A percentile compares a stretch with the other conserved stretches of the same genome.
Evolutionary conservation across 2,329 filamentous ascomycete genomes (phyloP).

Genomic region (Septoria petroselini): DNA sequence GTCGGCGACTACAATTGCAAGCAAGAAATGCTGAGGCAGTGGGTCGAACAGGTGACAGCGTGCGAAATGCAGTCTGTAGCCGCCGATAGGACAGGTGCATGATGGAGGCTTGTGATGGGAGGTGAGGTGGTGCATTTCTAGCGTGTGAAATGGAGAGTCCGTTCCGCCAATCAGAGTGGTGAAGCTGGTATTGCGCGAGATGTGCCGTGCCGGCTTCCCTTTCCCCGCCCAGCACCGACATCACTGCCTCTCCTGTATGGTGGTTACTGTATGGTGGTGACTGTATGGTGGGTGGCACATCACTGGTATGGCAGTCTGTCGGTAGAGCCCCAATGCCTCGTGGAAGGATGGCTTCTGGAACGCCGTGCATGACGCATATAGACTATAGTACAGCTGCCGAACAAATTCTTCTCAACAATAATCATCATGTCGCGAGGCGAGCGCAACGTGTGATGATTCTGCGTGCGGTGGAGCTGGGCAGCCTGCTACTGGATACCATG

Average conservation of each 20-base stretch:
- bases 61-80: conserved; percentile 14
- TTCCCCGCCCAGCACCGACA: not conserved
- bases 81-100: conserved; percentile 23
- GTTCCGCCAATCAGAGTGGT: not conserved
- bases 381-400: conserved; percentile 9
- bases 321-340: conserved; percentile 12
- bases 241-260: too few species aligned
- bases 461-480: not conserved
- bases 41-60: conserved; percentile 25
- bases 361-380: conserved; percentile 6
- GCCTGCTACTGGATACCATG: conserved; percentile 25
- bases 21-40: conserved; percentile 16
- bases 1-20: conserved; percentile 8
- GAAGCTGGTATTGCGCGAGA: not conserved
- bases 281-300: too few species aligned
- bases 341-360: conserved; percentile 4
- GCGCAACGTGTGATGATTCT: not conserved
- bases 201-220: not conserved
- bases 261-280: too few species aligned
- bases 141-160: not conserved
- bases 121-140: conserved; percentile 5
- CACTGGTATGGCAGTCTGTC: too few species aligned
- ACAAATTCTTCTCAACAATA: not conserved
- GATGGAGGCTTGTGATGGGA: conserved; percentile 17
- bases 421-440: not conserved